Evolutionary conservation across 108 stramenopile genomes (phyloP).

Genomic region (Nannochloropsis oceanica): DNA sequence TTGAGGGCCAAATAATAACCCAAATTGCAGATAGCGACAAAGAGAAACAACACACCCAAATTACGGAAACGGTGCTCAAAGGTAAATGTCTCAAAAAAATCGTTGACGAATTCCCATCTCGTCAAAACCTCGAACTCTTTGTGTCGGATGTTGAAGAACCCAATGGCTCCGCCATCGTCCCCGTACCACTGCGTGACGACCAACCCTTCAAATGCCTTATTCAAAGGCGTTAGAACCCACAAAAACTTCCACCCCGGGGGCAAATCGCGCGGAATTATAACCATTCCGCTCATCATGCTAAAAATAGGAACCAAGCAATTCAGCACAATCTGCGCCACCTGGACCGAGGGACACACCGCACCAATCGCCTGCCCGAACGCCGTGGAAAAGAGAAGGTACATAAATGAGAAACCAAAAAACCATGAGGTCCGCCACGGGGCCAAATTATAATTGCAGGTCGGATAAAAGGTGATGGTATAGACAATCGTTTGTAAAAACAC

Average conservation of each 20-base stretch:
- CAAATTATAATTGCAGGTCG: neutral
- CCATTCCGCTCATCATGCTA: neutral
- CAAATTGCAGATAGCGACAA: neutral
- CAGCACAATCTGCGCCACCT: neutral
- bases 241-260: slow-evolving; percentile 8
- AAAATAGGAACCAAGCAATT: neutral
- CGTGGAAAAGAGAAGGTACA: neutral
- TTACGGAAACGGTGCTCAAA: neutral
- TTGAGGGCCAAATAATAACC: neutral
- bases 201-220: slow-evolving; percentile 15
- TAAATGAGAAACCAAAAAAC: neutral
- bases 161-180: neutral
- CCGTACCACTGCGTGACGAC: slow-evolving; percentile 4
- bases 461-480: neutral
- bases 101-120: neutral
- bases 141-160: neutral
- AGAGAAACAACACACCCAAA: neutral
- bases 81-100: neutral
- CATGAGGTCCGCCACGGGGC: neutral
- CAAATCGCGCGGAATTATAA: neutral
- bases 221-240: slow-evolving; percentile 13
- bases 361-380: neutral
- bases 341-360: neutral
- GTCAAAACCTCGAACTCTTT: neutral
- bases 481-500: neutral